Percentiles rank a stretch among this genome's conserved stretches.
phyloP scores from a whole-genome alignment of 192 early-diverging fungal genomes.

The Coemansia javaensis region DNA sequence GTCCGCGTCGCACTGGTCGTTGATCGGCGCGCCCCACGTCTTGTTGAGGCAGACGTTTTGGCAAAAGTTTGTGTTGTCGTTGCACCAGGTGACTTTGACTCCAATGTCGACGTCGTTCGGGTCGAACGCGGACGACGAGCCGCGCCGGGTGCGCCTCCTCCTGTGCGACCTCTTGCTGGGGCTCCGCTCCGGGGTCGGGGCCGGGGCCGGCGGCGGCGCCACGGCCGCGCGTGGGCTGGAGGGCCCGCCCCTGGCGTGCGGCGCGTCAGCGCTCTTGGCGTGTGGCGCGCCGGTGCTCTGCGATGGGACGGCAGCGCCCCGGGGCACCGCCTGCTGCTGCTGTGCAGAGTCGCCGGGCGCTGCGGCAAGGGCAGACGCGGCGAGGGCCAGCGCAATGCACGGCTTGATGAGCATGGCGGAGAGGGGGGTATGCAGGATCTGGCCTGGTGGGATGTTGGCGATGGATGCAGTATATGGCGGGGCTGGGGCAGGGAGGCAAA shows the following conservation, averaged over 20 bases:
- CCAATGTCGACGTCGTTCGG: slow-evolving; percentile 33
- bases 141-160: slow-evolving; percentile 23
- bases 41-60: slow-evolving; percentile 51
- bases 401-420: slow-evolving; percentile 23
- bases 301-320: neutral
- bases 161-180: slow-evolving; percentile 10
- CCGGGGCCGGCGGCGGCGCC: neutral
- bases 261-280: neutral
- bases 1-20: slow-evolving; percentile 43
- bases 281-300: neutral
- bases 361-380: slow-evolving; percentile 11
- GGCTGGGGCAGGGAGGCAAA: too few species aligned
- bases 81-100: slow-evolving; percentile 48
- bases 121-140: slow-evolving; percentile 30
- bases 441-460: too few species aligned
- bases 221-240: neutral
- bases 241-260: neutral
- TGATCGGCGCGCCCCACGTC: slow-evolving; percentile 46
- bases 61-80: slow-evolving; percentile 53
- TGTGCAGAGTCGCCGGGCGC: slow-evolving; percentile 7
- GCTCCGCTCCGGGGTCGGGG: neutral
- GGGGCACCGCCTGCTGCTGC: too few species aligned
- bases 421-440: too few species aligned
- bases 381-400: slow-evolving; percentile 13
- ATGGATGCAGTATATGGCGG: neutral